Conservation (phyloP, 2,329 filamentous ascomycete genomes). For the Colletotrichum abscissum region DNA sequence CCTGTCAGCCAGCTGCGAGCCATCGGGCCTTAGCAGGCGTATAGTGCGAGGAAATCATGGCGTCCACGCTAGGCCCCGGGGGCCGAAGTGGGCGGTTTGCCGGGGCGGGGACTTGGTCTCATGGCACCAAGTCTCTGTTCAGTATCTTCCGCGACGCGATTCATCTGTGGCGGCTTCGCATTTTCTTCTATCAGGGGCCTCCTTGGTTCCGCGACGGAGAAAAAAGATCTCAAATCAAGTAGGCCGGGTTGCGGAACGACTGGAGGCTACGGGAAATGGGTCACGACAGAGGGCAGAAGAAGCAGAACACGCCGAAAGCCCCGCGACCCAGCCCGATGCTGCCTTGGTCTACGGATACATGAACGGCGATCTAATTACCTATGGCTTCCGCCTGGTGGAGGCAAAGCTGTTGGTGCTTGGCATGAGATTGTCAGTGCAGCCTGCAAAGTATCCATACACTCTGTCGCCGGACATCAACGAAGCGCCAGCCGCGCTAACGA, state of each 20-base stretch:
- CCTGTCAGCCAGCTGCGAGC: background rate
- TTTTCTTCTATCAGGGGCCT: background rate
- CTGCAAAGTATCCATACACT: background rate
- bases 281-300: background rate
- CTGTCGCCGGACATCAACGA: background rate
- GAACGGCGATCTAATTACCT: no score
- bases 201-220: conserved; percentile 1
- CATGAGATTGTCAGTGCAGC: background rate
- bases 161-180: background rate
- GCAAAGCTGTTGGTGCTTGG: background rate
- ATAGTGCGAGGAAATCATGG: background rate
- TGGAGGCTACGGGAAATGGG: background rate
- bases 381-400: background rate
- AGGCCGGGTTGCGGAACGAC: background rate
- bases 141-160: background rate
- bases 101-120: background rate
- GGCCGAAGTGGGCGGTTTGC: background rate
- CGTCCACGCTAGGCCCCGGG: background rate
- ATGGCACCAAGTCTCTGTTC: background rate
- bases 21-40: background rate
- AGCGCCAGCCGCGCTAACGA: conserved; percentile 1
- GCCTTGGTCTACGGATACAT: background rate
- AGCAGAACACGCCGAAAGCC: background rate
- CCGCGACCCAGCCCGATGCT: background rate
- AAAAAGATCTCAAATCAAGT: background rate